These are phyloP conservation scores for Blastobotrys attinorum DNA, from an alignment of 805 yeast genomes.

Conservation along the genomic window DNA sequence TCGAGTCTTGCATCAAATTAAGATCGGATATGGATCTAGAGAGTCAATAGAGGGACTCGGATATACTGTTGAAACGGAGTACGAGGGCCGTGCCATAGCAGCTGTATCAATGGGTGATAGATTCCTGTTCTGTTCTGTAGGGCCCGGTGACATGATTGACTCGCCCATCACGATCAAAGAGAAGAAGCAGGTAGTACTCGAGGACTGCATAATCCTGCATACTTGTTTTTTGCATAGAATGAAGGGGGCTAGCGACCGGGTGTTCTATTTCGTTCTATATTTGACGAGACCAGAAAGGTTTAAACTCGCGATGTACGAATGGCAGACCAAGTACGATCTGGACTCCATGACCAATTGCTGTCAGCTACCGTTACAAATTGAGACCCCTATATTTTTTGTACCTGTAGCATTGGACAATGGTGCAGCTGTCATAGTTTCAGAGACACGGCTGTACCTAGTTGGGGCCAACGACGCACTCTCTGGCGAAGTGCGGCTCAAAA, in stretches of 20 bases:
- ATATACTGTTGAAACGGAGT: background rate
- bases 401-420: conserved; percentile 27
- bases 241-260: conserved; percentile 2
- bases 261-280: conserved; percentile 6
- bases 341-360: conserved; percentile 4
- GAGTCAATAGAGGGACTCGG: background rate
- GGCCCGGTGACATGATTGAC: background rate
- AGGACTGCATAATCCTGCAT: background rate
- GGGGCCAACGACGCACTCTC: conserved; percentile 40
- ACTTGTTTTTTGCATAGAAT: conserved; percentile 7
- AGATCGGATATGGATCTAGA: background rate
- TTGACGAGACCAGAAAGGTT: background rate
- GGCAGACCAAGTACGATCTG: conserved; percentile 9
- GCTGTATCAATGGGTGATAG: background rate
- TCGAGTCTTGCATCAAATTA: conserved; percentile 5
- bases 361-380: conserved; percentile 32
- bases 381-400: conserved; percentile 36
- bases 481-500: conserved; percentile 35
- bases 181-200: background rate
- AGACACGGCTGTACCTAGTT: conserved; percentile 31
- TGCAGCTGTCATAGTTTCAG: conserved; percentile 35
- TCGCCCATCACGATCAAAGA: background rate
- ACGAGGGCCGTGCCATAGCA: conserved; percentile 1
- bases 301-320: conserved; percentile 11
- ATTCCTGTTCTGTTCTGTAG: background rate